phyloP scores from a whole-genome alignment of 192 early-diverging fungal species.

The Entomortierella beljakovae region DNA sequence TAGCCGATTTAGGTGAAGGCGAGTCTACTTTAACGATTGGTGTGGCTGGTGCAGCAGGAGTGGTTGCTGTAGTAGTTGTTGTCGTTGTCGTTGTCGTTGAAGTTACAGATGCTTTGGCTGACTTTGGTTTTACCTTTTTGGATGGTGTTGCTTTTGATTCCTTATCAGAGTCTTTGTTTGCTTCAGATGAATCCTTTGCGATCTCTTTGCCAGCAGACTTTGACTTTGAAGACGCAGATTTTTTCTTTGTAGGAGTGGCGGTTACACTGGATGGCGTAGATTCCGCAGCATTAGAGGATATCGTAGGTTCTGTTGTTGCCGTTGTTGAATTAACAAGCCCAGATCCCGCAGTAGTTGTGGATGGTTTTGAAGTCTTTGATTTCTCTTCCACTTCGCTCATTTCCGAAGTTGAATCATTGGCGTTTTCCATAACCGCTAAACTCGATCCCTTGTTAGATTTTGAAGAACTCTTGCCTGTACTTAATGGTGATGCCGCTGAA shows the following conservation, averaged over 20 bases:
- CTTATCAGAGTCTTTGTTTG: conserved; percentile 44
- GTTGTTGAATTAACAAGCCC: conserved; percentile 16
- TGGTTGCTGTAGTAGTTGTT: too few relatives aligned
- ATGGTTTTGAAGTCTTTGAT: conserved; percentile 8
- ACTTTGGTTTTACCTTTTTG: conserved; percentile 28
- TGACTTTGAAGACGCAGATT: conserved; percentile 16
- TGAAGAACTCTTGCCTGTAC: conserved; percentile 7
- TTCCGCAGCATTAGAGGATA: conserved; percentile 1
- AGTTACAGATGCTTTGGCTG: conserved; percentile 8
- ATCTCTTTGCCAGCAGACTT: conserved; percentile 22
- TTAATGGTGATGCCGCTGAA: conserved; percentile 26
- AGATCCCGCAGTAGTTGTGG: background rate
- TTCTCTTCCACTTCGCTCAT: conserved; percentile 48
- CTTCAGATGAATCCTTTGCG: conserved; percentile 21
- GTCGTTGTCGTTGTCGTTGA: conserved; percentile 3
- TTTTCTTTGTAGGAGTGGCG: conserved; percentile 30
- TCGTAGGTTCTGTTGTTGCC: background rate
- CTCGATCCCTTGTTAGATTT: conserved; percentile 25
- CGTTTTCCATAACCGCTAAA: conserved; percentile 33
- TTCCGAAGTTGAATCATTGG: conserved; percentile 44
- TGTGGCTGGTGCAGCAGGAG: too few relatives aligned
- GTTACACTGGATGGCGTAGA: background rate
- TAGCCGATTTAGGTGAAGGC: conserved; percentile 21
- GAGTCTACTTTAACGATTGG: conserved; percentile 33
- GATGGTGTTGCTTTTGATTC: conserved; percentile 25